Evolutionary conservation across 192 early-diverging fungal species (phyloP).

Genomic region (Chytriomyces sp.): DNA sequence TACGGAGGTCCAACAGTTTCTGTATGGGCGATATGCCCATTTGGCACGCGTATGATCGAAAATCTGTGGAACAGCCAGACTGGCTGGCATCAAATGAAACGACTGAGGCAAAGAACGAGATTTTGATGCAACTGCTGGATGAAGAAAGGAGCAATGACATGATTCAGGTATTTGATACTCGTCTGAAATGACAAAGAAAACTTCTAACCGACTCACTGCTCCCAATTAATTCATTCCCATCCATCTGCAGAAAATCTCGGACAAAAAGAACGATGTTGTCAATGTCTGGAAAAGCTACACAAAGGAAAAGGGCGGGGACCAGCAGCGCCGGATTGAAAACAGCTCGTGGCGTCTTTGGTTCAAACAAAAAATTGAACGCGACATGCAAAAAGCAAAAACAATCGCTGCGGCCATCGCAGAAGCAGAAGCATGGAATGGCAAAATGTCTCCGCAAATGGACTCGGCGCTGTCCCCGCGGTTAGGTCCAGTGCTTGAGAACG

Average conservation of each 20-base stretch:
- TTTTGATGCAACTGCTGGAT: conserved; percentile 44
- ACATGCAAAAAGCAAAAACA: conserved; percentile 1
- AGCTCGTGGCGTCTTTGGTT: conserved; percentile 57
- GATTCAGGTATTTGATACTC: conserved; percentile 34
- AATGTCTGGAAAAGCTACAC: conserved; percentile 56
- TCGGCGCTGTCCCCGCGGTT: background rate
- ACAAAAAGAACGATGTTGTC: conserved; percentile 49
- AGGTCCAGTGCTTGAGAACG: conserved; percentile 12
- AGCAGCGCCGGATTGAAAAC: conserved; percentile 50
- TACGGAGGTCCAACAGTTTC: conserved; percentile 40
- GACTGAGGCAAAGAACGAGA: conserved; percentile 44
- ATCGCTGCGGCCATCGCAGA: background rate
- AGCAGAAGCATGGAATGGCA: background rate
- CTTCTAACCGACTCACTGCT: background rate
- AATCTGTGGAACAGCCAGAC: conserved; percentile 30
- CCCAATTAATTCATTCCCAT: background rate
- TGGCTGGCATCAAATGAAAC: conserved; percentile 24
- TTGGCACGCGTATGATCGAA: conserved; percentile 13
- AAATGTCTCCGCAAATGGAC: background rate
- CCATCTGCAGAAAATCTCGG: conserved; percentile 40
- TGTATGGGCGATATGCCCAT: conserved; percentile 29
- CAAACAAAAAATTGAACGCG: conserved; percentile 45
- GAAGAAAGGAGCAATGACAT: conserved; percentile 42
- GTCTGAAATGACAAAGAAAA: background rate
- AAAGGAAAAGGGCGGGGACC: conserved; percentile 39